Evolutionary conservation across 2,329 filamentous ascomycete genomes (phyloP).

Genomic region (Arthroderma uncinatum): DNA sequence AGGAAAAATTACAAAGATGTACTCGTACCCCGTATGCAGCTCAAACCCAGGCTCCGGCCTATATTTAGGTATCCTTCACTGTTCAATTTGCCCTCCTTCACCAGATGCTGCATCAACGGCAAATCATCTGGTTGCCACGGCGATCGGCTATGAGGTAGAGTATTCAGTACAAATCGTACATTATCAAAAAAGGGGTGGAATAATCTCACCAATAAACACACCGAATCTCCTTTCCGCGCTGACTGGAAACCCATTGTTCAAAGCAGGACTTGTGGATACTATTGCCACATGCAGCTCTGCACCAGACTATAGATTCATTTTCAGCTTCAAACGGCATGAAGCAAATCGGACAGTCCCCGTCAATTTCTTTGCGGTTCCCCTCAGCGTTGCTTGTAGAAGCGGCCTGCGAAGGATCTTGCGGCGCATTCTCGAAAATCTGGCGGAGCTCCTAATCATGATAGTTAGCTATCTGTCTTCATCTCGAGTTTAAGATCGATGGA

Average conservation of each 20-base stretch:
- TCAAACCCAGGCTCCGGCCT: slow-evolving; percentile 32
- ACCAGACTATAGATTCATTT: slow-evolving; percentile 44
- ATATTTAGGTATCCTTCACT: slow-evolving; percentile 38
- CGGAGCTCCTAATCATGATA: slow-evolving; percentile 39
- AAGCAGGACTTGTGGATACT: slow-evolving; percentile 52
- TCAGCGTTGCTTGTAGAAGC: slow-evolving; percentile 28
- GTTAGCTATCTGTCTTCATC: not conserved
- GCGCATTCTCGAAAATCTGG: slow-evolving; percentile 45
- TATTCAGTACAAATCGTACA: not conserved
- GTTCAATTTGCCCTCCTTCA: slow-evolving; percentile 20
- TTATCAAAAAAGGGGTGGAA: not conserved
- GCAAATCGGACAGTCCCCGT: slow-evolving; percentile 54
- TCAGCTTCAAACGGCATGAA: slow-evolving; percentile 44
- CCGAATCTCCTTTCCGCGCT: slow-evolving; percentile 22
- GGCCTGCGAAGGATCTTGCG: slow-evolving; percentile 37
- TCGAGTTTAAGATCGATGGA: not conserved
- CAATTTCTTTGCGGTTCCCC: slow-evolving; percentile 46
- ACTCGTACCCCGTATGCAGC: slow-evolving; percentile 28
- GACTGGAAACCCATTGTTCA: slow-evolving; percentile 40
- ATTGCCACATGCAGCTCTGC: slow-evolving; percentile 50
- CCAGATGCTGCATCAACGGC: slow-evolving; percentile 23
- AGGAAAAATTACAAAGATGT: slow-evolving; percentile 6
- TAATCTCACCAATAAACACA: slow-evolving; percentile 37
- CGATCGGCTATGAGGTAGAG: slow-evolving; percentile 25
- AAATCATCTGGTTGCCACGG: slow-evolving; percentile 28